Evolutionary conservation across 2,329 filamentous ascomycete species (phyloP), one percentile per base, ranked within the genome.

Genomic region (Colletotrichum australisinense): DNA sequence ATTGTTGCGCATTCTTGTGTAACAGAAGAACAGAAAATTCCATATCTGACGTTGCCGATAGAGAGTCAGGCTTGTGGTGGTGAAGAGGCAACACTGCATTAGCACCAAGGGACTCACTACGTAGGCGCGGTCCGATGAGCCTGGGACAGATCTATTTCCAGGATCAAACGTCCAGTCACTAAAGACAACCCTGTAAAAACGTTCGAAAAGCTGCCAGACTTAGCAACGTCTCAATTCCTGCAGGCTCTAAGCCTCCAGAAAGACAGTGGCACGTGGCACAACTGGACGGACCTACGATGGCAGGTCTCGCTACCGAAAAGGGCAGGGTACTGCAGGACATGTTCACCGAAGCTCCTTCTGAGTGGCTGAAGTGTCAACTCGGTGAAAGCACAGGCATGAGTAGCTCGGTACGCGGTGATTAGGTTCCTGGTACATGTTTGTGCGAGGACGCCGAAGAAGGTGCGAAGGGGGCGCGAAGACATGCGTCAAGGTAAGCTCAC

Each of bases 51-150:
- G 28, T 24, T 63, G 58, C 24, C 32, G 46, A 52, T 5, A 52
- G 57, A 26, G 67, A 19, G 58, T 9, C 49, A 28, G 58, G 42
- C 49, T n/a, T 19, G 67, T 49, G 30, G 19, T 49, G 42, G 19
- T 49, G 42, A 49, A 53, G 24, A 42, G 67, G 22, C 32, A 32
- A 42, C 35, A 63, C 38, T 71, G 60, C 69, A 66, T 22, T 49
- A 63, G 60, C 60, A 52, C 32, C 26, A 66, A 26, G 56, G 24
- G n/a, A 26, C 38, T 56, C 35, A 57, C 46, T 35, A 65, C 35
- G n/a, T 60, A 65, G 67, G 67, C 38, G 60, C 67, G 67, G 60
- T 70, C 70, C 60, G 60, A 62, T 65, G 67, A 70, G 67, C 60
- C 55, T 70, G 35, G 24, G 60, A 55, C 22, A n/a, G 42, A 66